A percentile compares a stretch with the other conserved stretches of the same genome.
These are phyloP conservation scores for Fusarium albidum DNA, from an alignment of 2,329 filamentous ascomycete species.

Conservation along the genomic window DNA sequence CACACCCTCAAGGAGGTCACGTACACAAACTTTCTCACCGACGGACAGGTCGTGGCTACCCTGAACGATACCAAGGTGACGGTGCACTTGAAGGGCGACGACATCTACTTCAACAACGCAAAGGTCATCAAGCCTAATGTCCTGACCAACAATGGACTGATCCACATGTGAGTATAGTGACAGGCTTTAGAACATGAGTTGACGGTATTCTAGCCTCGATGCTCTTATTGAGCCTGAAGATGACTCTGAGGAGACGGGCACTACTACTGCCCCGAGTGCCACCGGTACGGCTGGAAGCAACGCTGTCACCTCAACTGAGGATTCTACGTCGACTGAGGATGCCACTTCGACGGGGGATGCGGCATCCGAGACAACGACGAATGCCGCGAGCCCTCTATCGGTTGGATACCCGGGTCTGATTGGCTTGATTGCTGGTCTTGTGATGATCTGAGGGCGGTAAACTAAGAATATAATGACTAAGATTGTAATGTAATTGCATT, in stretches of 20 bases:
- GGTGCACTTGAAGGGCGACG: constrained; percentile 19
- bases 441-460: no score
- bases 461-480: no score
- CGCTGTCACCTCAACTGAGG: no score
- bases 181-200: no score
- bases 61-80: constrained; percentile 25
- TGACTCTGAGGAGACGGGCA: constrained; percentile 1
- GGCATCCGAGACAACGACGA: no score
- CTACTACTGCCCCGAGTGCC: neutral
- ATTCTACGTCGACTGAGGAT: no score
- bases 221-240: constrained; percentile 2
- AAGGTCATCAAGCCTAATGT: constrained; percentile 35
- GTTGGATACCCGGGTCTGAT: no score
- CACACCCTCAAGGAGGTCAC: constrained; percentile 33
- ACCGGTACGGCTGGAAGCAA: no score
- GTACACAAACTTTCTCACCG: constrained; percentile 25
- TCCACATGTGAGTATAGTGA: constrained; percentile 33
- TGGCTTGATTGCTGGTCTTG: no score
- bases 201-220: neutral
- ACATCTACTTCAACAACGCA: constrained; percentile 37
- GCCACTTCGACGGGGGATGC: no score
- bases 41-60: constrained; percentile 27
- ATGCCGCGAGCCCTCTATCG: no score
- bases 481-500: no score
- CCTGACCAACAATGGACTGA: constrained; percentile 32